A percentile compares a stretch with the other conserved stretches of the same genome.
These are phyloP conservation scores for Yamadazyma olivae DNA, from an alignment of 805 yeast species.

Conservation along the genomic window DNA sequence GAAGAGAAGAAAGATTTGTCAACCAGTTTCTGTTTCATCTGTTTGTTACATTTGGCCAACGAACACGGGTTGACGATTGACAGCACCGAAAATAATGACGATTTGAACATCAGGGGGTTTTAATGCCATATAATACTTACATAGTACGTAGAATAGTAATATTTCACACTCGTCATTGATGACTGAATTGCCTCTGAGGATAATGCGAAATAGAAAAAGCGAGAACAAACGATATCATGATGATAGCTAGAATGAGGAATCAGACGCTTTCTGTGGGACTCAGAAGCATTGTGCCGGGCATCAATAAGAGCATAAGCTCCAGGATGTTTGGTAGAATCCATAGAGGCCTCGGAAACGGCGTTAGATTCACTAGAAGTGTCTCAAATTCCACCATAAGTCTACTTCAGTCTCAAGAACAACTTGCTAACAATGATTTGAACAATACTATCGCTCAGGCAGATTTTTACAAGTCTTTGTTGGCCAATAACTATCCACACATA, in stretches of 20 bases:
- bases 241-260: too few species aligned
- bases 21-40: slow-evolving; percentile 45
- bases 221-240: too few species aligned
- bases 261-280: too few species aligned
- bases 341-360: too few species aligned
- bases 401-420: slow-evolving; percentile 60
- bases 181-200: too few species aligned
- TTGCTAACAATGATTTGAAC: slow-evolving; percentile 74
- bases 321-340: too few species aligned
- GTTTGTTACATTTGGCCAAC: slow-evolving; percentile 43
- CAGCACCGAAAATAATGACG: slow-evolving; percentile 31
- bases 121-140: slow-evolving; percentile 4
- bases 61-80: slow-evolving; percentile 38
- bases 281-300: too few species aligned
- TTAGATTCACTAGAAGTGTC: slow-evolving; percentile 2
- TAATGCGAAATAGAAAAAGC: too few species aligned
- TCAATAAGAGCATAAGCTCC: too few species aligned
- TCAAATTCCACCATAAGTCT: slow-evolving; percentile 15
- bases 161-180: too few species aligned
- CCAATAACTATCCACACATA: slow-evolving; percentile 89
- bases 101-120: slow-evolving; percentile 29
- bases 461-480: slow-evolving; percentile 72
- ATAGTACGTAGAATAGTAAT: too few species aligned
- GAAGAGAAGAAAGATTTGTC: slow-evolving; percentile 42
- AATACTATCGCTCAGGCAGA: slow-evolving; percentile 77